Conservation (phyloP, 805 yeast genomes). For the Schizosaccharomyces osmophilus region DNA sequence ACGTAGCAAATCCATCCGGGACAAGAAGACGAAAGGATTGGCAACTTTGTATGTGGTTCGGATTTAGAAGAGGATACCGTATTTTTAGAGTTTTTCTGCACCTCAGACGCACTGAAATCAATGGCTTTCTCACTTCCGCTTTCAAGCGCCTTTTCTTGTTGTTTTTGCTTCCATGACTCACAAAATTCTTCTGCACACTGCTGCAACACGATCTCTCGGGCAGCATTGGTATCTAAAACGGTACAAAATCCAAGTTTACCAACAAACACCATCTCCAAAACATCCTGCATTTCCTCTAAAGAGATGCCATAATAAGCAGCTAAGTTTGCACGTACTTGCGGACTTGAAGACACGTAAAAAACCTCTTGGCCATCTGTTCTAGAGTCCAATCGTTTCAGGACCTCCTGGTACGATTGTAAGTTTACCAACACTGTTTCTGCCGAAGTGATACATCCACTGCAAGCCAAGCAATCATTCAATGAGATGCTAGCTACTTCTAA, state of each 20-base stretch:
- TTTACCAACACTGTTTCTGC: constrained; percentile 89
- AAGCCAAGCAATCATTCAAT: constrained; percentile 79
- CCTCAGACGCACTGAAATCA: constrained; percentile 3
- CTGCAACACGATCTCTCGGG: constrained; percentile 40
- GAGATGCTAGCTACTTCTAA: constrained; percentile 69
- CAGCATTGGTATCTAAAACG: constrained; percentile 66
- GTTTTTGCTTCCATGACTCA: constrained; percentile 6
- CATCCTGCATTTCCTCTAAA: constrained; percentile 33
- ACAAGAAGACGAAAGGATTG: constrained; percentile 49
- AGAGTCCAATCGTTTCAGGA: constrained; percentile 14
- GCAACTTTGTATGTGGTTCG: constrained; percentile 12
- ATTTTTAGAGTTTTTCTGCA: background rate
- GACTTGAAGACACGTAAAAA: constrained; percentile 60
- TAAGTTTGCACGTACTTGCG: constrained; percentile 63
- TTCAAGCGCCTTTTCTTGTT: background rate
- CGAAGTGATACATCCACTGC: constrained; percentile 90
- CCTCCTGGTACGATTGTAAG: constrained; percentile 68
- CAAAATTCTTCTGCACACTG: constrained; percentile 22
- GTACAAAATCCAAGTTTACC: constrained; percentile 41
- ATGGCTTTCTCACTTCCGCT: constrained; percentile 5
- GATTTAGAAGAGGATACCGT: background rate
- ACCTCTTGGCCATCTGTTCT: constrained; percentile 10
- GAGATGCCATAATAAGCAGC: constrained; percentile 38
- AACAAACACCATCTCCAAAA: constrained; percentile 32
- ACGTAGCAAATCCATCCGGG: constrained; percentile 95